Percentiles rank a stretch among this genome's conserved stretches.
Evolutionary conservation across 495 filamentous ascomycete species (phyloP).

Genomic region (Staphylotrichum longicolle): DNA sequence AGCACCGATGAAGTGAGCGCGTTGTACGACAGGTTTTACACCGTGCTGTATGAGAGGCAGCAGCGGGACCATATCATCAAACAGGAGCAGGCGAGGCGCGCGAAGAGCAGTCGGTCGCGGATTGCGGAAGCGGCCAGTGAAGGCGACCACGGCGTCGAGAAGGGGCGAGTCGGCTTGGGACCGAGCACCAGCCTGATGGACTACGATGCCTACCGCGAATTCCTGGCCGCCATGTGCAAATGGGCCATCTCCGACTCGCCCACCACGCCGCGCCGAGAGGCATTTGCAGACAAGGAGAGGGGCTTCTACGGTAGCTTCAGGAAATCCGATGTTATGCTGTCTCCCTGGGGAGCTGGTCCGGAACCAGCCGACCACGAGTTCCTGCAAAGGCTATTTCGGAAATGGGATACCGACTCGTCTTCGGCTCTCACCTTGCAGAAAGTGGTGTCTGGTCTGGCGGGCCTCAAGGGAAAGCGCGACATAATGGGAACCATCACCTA

Average conservation of each 20-base stretch:
- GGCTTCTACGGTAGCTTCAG: constrained; percentile 50
- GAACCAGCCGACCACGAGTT: constrained; percentile 96
- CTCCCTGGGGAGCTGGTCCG: constrained; percentile 72
- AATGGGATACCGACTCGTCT: constrained; percentile 77
- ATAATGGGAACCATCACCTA: constrained; percentile 97
- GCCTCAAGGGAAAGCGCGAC: constrained; percentile 86
- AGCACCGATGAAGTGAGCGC: constrained; percentile 80
- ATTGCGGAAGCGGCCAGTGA: constrained; percentile 46
- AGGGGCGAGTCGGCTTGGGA: constrained; percentile 84
- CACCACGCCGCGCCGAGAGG: constrained; percentile 55
- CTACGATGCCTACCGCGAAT: constrained; percentile 92
- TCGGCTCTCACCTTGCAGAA: constrained; percentile 81
- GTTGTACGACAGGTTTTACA: constrained; percentile 91
- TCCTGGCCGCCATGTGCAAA: constrained; percentile 79
- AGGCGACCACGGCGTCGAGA: constrained; percentile 51
- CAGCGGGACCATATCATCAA: constrained; percentile 74
- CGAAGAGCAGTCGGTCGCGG: constrained; percentile 58
- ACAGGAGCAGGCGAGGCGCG: constrained; percentile 66
- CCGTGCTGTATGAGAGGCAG: constrained; percentile 83
- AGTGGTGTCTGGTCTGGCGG: constrained; percentile 84
- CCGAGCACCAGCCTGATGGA: constrained; percentile 90
- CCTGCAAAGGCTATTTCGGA: constrained; percentile 79
- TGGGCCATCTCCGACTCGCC: constrained; percentile 86
- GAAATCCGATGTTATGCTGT: constrained; percentile 50
- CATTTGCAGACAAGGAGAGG: constrained; percentile 50